These are phyloP conservation scores for Penicillium crustosum DNA, from an alignment of 2,329 filamentous ascomycete genomes.

Conservation along the genomic window DNA sequence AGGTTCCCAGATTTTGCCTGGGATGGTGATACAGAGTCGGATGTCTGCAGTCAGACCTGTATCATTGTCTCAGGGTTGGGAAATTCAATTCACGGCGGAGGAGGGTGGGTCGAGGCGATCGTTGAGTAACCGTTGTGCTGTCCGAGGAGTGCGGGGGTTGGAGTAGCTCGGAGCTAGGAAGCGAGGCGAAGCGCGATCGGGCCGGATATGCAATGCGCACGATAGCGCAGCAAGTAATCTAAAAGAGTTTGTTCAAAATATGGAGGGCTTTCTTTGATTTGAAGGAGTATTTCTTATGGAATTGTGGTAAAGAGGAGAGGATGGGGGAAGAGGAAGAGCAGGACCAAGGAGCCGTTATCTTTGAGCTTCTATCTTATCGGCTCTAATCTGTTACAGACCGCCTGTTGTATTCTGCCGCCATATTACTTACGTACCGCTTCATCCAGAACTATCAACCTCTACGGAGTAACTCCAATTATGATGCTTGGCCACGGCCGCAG, in stretches of 20 bases:
- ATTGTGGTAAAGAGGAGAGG: not conserved
- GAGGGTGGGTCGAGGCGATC: not conserved
- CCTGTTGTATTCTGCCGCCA: not conserved
- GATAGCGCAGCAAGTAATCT: not conserved
- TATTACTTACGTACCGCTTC: not conserved
- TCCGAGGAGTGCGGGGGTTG: conserved; percentile 12
- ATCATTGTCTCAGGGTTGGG: conserved; percentile 5
- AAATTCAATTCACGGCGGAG: not conserved
- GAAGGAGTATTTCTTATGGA: not conserved
- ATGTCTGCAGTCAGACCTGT: conserved; percentile 6
- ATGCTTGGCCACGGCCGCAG: not conserved
- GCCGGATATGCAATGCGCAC: not conserved
- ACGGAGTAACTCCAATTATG: too few species aligned
- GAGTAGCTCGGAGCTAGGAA: conserved; percentile 10
- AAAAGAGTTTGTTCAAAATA: not conserved
- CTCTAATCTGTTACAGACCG: not conserved
- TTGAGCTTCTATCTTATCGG: conserved; percentile 6
- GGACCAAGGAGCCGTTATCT: conserved; percentile 7
- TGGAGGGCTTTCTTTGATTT: not conserved
- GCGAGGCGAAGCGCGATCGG: not conserved
- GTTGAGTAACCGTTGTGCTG: conserved; percentile 3
- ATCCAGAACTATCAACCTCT: not conserved
- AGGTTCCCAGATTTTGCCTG: not conserved
- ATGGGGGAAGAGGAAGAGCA: conserved; percentile 3
- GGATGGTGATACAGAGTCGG: conserved; percentile 7